These are phyloP conservation scores for Noccaea caerulescens DNA, from an alignment of 345 rosid genomes.

Conservation along the genomic window DNA sequence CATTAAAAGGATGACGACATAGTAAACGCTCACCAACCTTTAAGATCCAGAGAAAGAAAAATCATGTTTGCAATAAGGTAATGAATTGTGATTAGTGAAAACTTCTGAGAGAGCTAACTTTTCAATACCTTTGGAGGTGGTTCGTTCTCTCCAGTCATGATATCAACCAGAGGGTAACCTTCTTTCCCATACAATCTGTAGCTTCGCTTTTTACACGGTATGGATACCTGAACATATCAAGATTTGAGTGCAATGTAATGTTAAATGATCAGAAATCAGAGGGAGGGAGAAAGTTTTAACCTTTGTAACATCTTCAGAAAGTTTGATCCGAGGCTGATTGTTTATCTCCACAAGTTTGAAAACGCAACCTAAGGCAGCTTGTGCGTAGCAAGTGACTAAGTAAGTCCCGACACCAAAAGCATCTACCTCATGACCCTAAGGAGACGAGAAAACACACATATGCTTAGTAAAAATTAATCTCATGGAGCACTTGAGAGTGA, in stretches of 20 bases:
- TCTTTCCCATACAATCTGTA: conserved; percentile 87
- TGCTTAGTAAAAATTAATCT: neutral
- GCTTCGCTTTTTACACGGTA: conserved; percentile 87
- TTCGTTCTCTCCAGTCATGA: conserved; percentile 93
- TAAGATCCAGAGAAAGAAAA: neutral
- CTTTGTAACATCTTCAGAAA: conserved; percentile 98
- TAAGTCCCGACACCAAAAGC: conserved; percentile 91
- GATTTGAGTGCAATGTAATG: neutral
- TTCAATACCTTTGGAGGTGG: conserved; percentile 71
- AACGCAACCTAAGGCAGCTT: conserved; percentile 95
- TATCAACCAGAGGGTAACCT: conserved; percentile 86
- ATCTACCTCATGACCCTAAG: conserved; percentile 93
- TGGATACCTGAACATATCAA: conserved; percentile 64
- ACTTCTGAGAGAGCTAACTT: neutral
- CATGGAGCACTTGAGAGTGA: neutral
- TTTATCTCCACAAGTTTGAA: conserved; percentile 98
- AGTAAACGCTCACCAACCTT: conserved; percentile 89
- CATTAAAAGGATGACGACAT: conserved; percentile 94
- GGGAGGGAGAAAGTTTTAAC: conserved; percentile 40
- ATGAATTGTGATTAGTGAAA: neutral
- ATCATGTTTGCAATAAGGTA: neutral
- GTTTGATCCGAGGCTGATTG: conserved; percentile 93
- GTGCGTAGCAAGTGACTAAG: conserved; percentile 92
- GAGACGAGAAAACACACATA: neutral
- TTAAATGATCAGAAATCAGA: neutral